Percentiles rank a stretch among this genome's conserved stretches.
Conservation (phyloP, 352 stramenopile species). For the Phytophthora boehmeriae region DNA sequence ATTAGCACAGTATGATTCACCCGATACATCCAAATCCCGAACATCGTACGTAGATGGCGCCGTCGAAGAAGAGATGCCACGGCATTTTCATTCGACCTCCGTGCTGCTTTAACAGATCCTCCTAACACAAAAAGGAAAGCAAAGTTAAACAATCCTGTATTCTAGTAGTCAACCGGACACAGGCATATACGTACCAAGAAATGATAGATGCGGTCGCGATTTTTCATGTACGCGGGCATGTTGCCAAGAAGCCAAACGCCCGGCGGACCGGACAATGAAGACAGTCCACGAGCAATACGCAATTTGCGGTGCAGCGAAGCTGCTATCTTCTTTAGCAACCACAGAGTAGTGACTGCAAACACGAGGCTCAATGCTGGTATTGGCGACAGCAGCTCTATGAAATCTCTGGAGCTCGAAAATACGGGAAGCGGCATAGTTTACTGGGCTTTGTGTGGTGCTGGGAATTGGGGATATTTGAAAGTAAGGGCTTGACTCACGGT, state of each 20-base stretch:
- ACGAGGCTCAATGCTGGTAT: slow-evolving; percentile 5
- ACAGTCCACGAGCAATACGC: slow-evolving; percentile 52
- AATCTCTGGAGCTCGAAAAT: not conserved
- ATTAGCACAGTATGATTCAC: not conserved
- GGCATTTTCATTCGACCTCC: slow-evolving; percentile 67
- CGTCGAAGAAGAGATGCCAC: slow-evolving; percentile 73
- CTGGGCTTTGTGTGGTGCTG: not conserved
- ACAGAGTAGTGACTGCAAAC: slow-evolving; percentile 2
- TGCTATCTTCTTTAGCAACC: slow-evolving; percentile 16
- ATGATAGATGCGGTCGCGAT: slow-evolving; percentile 62
- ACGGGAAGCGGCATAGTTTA: not conserved
- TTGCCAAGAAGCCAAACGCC: slow-evolving; percentile 57
- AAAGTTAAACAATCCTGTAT: not conserved
- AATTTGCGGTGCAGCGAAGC: slow-evolving; percentile 50
- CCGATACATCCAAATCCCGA: not conserved
- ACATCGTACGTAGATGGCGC: slow-evolving; percentile 51
- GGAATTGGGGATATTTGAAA: not conserved
- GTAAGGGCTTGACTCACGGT: not conserved
- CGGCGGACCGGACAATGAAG: slow-evolving; percentile 43
- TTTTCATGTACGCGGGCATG: slow-evolving; percentile 55
- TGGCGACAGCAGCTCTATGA: slow-evolving; percentile 3
- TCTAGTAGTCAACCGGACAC: not conserved
- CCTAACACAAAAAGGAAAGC: slow-evolving; percentile 22
- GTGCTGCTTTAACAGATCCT: slow-evolving; percentile 45
- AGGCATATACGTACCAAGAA: slow-evolving; percentile 36